Conservation (phyloP, 139 green algal species). For the Chlamydomonas sphaeroides region DNA sequence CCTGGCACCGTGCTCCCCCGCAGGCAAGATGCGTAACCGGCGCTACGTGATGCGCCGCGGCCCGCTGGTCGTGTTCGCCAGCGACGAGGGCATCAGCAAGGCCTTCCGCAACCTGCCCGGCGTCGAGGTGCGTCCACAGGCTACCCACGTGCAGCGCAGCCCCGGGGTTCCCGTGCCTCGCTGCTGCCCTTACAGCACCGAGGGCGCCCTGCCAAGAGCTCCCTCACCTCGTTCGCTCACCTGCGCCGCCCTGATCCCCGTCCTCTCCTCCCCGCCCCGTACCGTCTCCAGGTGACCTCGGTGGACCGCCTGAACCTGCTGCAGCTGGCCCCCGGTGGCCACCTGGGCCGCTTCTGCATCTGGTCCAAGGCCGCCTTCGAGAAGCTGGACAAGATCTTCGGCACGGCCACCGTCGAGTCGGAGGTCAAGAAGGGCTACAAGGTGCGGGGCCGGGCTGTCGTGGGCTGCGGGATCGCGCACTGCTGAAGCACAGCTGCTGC, state of each 20-base stretch:
- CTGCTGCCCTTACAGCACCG: no score
- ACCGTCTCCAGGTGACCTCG: constrained; percentile 32
- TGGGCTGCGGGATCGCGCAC: neutral
- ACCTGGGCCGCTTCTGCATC: constrained; percentile 97
- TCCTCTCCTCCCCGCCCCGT: no score
- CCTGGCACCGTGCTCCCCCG: no score
- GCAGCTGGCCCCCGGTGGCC: constrained; percentile 96
- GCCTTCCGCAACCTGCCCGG: constrained; percentile 97
- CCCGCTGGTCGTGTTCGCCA: constrained; percentile 93
- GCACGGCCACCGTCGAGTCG: constrained; percentile 72
- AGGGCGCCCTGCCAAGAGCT: no score
- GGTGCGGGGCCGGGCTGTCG: neutral
- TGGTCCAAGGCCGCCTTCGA: constrained; percentile 98
- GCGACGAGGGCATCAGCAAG: constrained; percentile 88
- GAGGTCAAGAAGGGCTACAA: constrained; percentile 95
- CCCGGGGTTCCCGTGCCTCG: no score
- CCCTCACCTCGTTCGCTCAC: no score
- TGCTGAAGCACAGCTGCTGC: neutral
- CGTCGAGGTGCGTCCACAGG: constrained; percentile 95
- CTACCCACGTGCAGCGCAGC: constrained; percentile 81
- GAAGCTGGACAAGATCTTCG: constrained; percentile 86
- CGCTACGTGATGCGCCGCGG: constrained; percentile 95
- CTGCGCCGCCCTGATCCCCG: no score
- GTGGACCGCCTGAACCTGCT: constrained; percentile 97
- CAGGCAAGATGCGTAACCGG: constrained; percentile 96